phyloP scores from a whole-genome alignment of 169 alveolate species.

The Cyclospora cayetanensis region DNA sequence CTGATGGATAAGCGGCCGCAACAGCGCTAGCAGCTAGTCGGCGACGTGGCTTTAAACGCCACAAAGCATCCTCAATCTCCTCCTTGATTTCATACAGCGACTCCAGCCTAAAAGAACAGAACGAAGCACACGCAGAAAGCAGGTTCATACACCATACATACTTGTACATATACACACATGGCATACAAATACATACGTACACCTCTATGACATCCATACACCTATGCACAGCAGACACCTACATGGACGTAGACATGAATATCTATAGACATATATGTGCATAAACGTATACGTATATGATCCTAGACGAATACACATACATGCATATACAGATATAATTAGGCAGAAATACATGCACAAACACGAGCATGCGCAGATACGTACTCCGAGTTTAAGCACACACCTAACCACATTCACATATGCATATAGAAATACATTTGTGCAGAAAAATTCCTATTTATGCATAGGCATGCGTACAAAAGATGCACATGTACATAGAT shows the following conservation, averaged over 20 bases:
- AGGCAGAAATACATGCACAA: no score
- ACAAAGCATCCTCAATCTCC: slow-evolving; percentile 81
- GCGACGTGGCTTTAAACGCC: slow-evolving; percentile 61
- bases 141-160: no score
- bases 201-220: background rate
- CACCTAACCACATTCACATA: background rate
- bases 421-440: background rate
- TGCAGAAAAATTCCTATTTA: background rate
- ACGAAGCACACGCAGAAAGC: background rate
- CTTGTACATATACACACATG: background rate
- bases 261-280: background rate
- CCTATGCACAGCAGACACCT: no score
- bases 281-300: background rate
- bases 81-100: slow-evolving; percentile 89
- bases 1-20: slow-evolving; percentile 7
- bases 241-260: background rate
- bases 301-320: background rate
- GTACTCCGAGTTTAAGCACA: background rate
- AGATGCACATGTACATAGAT: background rate
- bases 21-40: slow-evolving; percentile 15
- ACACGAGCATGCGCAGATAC: background rate
- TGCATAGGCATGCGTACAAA: background rate
- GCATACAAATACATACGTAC: no score
- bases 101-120: slow-evolving; percentile 78
- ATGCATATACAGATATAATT: background rate